Percentiles rank a stretch among this genome's conserved stretches.
These are phyloP conservation scores for Tilletia caries DNA, from an alignment of 1,284 basidiomycete species.

Conservation along the genomic window DNA sequence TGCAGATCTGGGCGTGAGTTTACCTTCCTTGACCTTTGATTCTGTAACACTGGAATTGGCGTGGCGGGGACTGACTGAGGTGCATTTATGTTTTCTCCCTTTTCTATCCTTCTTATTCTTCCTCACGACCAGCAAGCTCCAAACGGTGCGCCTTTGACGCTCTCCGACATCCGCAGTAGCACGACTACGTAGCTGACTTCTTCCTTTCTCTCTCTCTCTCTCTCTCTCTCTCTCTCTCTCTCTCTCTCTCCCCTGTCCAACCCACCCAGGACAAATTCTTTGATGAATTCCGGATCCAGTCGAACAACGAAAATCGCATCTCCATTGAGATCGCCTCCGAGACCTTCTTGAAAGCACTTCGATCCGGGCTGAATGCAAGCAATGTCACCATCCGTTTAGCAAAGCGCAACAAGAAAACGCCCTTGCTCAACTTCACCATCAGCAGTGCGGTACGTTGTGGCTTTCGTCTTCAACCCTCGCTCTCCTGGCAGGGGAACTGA, in stretches of 20 bases:
- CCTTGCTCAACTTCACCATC: conserved; percentile 48
- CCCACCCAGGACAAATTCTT: conserved; percentile 33
- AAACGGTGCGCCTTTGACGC: not conserved
- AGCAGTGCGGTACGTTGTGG: conserved; percentile 24
- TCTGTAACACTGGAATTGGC: too few relatives aligned
- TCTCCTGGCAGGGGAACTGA: not conserved
- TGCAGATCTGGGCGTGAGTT: conserved; percentile 53
- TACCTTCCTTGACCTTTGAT: too few relatives aligned
- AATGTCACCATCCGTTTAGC: conserved; percentile 46
- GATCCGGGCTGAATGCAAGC: conserved; percentile 38
- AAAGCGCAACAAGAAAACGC: conserved; percentile 43
- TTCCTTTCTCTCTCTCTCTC: not conserved
- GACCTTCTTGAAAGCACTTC: conserved; percentile 45
- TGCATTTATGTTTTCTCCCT: conserved; percentile 17
- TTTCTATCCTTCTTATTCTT: conserved; percentile 15
- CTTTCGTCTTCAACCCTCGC: not conserved
- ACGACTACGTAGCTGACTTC: not conserved
- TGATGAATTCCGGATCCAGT: conserved; percentile 49
- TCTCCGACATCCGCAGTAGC: not conserved
- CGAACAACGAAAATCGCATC: conserved; percentile 53
- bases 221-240: too few relatives aligned
- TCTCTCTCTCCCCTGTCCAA: too few relatives aligned
- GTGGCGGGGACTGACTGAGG: too few relatives aligned
- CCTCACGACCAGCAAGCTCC: not conserved
- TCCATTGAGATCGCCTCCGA: conserved; percentile 53